phyloP scores from a whole-genome alignment of 176 grass and related monocot species.

The Carex myosuroides region DNA sequence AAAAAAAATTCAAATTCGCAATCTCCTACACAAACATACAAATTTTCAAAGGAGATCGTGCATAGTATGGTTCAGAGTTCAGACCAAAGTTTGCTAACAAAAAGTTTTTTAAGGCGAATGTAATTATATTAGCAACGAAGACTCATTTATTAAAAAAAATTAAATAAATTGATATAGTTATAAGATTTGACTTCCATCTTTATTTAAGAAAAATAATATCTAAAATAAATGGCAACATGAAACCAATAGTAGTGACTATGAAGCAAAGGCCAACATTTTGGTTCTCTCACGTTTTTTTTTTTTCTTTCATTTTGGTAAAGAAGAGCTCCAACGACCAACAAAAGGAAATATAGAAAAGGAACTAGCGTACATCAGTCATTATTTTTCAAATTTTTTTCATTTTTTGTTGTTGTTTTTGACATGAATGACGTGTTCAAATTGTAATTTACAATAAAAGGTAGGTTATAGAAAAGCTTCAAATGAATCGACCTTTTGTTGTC shows the following conservation, averaged over 20 bases:
- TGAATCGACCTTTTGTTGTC: too few relatives aligned
- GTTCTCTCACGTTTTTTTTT: neutral
- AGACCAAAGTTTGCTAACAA: neutral
- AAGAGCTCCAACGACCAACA: neutral
- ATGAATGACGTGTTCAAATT: too few relatives aligned
- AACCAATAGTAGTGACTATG: neutral
- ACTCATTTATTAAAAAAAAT: too few relatives aligned
- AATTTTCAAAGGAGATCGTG: too few relatives aligned
- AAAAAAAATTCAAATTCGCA: too few relatives aligned
- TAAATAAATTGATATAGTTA: too few relatives aligned
- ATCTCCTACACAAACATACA: neutral
- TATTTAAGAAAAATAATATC: neutral
- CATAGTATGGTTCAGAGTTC: neutral
- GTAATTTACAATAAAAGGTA: too few relatives aligned
- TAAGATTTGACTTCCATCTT: too few relatives aligned
- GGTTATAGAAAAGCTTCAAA: too few relatives aligned
- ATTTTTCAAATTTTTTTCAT: neutral
- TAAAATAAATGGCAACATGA: neutral
- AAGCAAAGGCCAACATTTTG: neutral
- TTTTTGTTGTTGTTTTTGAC: neutral
- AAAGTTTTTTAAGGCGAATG: neutral
- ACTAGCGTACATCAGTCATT: neutral
- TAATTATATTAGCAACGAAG: neutral
- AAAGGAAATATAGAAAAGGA: neutral
- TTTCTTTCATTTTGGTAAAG: neutral